phyloP scores from a whole-genome alignment of 345 rosid species.

The Salix arbutifolia region DNA sequence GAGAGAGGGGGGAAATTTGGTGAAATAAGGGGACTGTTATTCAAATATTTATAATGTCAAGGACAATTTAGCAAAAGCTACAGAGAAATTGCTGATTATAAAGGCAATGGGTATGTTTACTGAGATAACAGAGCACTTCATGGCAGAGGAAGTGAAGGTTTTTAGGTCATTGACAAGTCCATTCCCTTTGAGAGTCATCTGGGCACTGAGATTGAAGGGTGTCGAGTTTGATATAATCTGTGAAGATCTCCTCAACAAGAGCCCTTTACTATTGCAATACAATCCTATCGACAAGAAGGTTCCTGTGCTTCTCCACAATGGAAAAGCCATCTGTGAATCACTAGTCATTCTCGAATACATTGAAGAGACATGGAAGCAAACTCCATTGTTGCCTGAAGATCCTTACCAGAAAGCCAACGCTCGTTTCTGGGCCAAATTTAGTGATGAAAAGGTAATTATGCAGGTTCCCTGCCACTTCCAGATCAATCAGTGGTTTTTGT shows the following conservation, averaged over 20 bases:
- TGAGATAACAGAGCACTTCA: not conserved
- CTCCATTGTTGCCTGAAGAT: slow-evolving; percentile 5
- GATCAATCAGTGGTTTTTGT: not conserved
- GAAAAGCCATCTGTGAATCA: not conserved
- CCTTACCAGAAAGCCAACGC: not conserved
- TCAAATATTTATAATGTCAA: too few species aligned
- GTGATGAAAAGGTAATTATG: slow-evolving; percentile 5
- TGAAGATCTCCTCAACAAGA: not conserved
- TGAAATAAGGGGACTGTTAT: not conserved
- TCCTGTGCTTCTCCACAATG: slow-evolving; percentile 2
- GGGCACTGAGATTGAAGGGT: slow-evolving; percentile 4
- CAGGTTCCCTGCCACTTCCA: not conserved
- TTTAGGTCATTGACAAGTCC: not conserved
- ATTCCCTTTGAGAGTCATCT: not conserved
- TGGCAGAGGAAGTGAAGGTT: not conserved
- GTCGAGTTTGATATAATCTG: not conserved
- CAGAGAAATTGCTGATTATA: not conserved
- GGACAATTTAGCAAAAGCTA: not conserved
- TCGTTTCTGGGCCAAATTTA: slow-evolving; percentile 8
- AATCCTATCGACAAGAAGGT: not conserved
- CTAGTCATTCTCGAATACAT: slow-evolving; percentile 9
- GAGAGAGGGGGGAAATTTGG: not conserved
- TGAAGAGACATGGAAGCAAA: slow-evolving; percentile 8
- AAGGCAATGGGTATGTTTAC: not conserved
- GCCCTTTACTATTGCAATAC: not conserved